These are phyloP conservation scores for Curvularia spicifera DNA, from an alignment of 2,329 filamentous ascomycete species.

Conservation along the genomic window DNA sequence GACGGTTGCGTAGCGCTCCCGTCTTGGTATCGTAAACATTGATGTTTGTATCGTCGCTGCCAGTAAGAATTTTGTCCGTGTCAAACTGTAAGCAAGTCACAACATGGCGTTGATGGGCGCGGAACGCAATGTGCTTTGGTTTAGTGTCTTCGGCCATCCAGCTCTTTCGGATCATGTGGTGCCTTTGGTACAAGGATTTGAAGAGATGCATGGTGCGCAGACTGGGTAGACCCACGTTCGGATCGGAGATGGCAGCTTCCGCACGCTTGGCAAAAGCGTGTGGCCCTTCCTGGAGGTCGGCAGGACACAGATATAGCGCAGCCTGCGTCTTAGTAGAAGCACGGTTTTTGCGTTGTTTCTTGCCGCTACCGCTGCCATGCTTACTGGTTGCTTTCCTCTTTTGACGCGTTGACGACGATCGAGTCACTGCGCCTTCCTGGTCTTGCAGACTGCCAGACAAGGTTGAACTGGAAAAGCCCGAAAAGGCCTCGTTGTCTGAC, in stretches of 20 bases:
- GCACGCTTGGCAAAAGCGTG: slow-evolving; percentile 86
- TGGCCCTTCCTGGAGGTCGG: slow-evolving; percentile 74
- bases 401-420: slow-evolving; percentile 42
- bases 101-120: slow-evolving; percentile 94
- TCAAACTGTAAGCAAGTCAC: slow-evolving; percentile 98
- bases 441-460: slow-evolving; percentile 26
- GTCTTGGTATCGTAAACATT: slow-evolving; percentile 98
- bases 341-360: slow-evolving; percentile 63
- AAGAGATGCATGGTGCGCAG: slow-evolving; percentile 87
- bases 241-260: slow-evolving; percentile 80
- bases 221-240: slow-evolving; percentile 76
- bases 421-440: slow-evolving; percentile 37
- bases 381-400: slow-evolving; percentile 51
- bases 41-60: slow-evolving; percentile 96
- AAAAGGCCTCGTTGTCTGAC: slow-evolving; percentile 50
- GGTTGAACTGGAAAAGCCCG: slow-evolving; percentile 33
- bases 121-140: slow-evolving; percentile 91
- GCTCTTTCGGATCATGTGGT: slow-evolving; percentile 85
- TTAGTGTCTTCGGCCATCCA: slow-evolving; percentile 87
- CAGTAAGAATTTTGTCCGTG: slow-evolving; percentile 95
- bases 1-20: slow-evolving; percentile 78
- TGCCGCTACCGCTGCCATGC: slow-evolving; percentile 52
- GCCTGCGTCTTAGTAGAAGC: slow-evolving; percentile 52
- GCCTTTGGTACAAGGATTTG: slow-evolving; percentile 94
- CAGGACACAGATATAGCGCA: slow-evolving; percentile 55